Evolutionary conservation across 75 land plant species (phyloP).

Genomic region (Pseudotsuga menziesii): DNA sequence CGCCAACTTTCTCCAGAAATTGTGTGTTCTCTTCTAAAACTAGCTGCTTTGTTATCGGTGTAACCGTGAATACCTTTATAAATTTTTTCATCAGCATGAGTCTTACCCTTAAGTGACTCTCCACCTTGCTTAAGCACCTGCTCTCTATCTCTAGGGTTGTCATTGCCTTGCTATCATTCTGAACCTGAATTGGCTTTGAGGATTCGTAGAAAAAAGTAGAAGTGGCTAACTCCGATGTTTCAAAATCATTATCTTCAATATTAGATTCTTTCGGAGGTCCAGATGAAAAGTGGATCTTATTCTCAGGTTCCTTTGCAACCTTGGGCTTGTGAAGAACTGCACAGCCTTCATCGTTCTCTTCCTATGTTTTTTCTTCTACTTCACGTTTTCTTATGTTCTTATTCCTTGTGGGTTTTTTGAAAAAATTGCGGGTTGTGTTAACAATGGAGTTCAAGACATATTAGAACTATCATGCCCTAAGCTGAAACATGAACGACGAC

Average conservation of each 20-base stretch:
- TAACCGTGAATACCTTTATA: constrained; percentile 88
- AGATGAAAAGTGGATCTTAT: constrained; percentile 51
- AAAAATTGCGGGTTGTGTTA: constrained; percentile 53
- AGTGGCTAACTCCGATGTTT: not conserved
- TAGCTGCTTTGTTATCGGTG: constrained; percentile 88
- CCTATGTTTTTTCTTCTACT: constrained; percentile 28
- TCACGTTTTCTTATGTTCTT: constrained; percentile 76
- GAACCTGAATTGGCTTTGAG: constrained; percentile 48
- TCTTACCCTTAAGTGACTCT: constrained; percentile 44
- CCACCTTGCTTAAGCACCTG: constrained; percentile 74
- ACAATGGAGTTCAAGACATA: not conserved
- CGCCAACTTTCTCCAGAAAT: constrained; percentile 86
- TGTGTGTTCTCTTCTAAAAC: constrained; percentile 89
- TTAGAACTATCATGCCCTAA: not conserved
- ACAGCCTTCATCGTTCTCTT: constrained; percentile 13
- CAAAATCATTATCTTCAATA: constrained; percentile 5
- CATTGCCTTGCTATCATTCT: constrained; percentile 17
- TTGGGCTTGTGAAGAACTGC: constrained; percentile 32
- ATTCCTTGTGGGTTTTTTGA: constrained; percentile 34
- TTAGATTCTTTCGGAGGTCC: constrained; percentile 11
- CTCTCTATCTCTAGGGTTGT: constrained; percentile 21
- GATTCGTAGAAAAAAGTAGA: too few relatives aligned
- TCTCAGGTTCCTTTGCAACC: constrained; percentile 24
- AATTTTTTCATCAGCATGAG: constrained; percentile 44
- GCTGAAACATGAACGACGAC: not conserved